phyloP scores from a whole-genome alignment of 306 rosid species.

The Casuarina glauca region DNA sequence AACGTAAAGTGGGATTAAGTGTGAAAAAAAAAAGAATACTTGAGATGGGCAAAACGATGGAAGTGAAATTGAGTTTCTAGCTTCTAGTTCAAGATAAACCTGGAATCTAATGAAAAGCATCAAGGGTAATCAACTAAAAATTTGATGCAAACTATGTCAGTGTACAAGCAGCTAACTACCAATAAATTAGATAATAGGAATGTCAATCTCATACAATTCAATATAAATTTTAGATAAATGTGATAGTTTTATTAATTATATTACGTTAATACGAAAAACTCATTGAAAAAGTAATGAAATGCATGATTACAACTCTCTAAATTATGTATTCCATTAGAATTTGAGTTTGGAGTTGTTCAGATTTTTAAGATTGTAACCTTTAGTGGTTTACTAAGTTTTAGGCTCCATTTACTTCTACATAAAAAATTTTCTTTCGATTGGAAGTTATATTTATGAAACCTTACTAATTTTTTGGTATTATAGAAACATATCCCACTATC shows the following conservation, averaged over 20 bases:
- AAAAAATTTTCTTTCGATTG: too few species aligned
- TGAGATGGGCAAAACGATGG: slow-evolving; percentile 76
- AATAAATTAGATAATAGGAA: not conserved
- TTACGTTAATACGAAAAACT: too few species aligned
- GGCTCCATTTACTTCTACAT: too few species aligned
- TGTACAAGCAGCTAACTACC: slow-evolving; percentile 15
- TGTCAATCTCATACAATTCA: not conserved
- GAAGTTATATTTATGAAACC: too few species aligned
- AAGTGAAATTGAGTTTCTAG: slow-evolving; percentile 72
- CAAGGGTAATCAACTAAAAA: slow-evolving; percentile 18
- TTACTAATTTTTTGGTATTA: too few species aligned
- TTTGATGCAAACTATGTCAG: slow-evolving; percentile 5
- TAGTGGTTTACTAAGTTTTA: not conserved
- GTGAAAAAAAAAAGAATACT: slow-evolving; percentile 41
- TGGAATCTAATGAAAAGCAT: slow-evolving; percentile 58
- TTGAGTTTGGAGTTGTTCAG: not conserved
- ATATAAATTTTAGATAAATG: not conserved
- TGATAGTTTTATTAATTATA: too few species aligned
- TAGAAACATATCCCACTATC: too few species aligned
- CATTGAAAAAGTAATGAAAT: not conserved
- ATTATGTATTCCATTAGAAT: not conserved
- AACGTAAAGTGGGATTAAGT: slow-evolving; percentile 22
- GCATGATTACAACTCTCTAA: not conserved
- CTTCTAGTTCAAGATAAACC: slow-evolving; percentile 87
- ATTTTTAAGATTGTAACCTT: not conserved